Evolutionary conservation across 768 basidiomycete species (phyloP), one percentile per base, ranked within the genome.

Genomic region (Collybiopsis confluens): DNA sequence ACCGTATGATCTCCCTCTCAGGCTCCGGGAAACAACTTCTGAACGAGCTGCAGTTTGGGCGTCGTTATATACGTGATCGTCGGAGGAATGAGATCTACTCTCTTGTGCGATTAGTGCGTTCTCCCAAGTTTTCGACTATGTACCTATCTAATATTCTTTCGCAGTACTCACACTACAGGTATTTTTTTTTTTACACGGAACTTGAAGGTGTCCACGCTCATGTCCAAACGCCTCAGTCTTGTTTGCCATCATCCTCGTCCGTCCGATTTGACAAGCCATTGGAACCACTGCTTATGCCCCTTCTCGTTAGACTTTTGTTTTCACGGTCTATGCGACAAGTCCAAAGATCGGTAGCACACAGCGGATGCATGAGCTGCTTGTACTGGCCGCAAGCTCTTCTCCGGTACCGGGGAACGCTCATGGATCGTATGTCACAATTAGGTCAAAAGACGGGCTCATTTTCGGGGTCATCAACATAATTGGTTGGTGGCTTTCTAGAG

Each of bases 391-490:
- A 0, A 64, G 59, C 2, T 45, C 62, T 1, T 62, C 68, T 15
- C 94, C 94, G 0, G 84, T 98, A 4, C 54, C 71, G 0, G 92
- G 91, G 4, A 98, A 98, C 63, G 89, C 89, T 0, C 76, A 84
- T 11, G 95, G 94, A 4, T 88, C 86, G 4, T 97, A 96, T 66
- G 69, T 91, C 26, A 90, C 90, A 9, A 86, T 92, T 73, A 76
- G 86, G 27, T 87, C 84, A n/a, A 77, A 81, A 65, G 78, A 83
- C 45, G 90, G 89, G 3, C 66, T 92, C 16, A 85, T 91, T 52
- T 92, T 93, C 56, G 86, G 92, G 18, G 83, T 94, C 16, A 88
- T 95, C 68, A 94, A 93, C 66, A 80, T 92, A 59, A 83, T 90
- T 52, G 91, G n/a, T n/a, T n/a, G n/a, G n/a, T n/a, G n/a, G n/a